Evolutionary conservation across 1,284 basidiomycete genomes (phyloP).

Genomic region (Paramarasmius palmivorus): DNA sequence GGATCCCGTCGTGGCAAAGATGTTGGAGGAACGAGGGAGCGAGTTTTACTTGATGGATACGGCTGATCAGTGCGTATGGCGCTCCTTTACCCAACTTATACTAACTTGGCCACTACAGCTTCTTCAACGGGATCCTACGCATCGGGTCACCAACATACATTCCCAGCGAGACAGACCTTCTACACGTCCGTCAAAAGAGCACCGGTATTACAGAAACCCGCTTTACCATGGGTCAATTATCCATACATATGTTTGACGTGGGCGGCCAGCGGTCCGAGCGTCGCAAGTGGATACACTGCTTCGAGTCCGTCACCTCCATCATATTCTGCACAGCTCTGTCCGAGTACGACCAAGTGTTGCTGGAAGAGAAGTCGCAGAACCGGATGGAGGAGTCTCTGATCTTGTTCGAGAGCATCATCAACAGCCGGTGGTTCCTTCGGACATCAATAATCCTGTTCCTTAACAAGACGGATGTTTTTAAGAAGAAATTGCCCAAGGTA

Average conservation of each 20-base stretch:
- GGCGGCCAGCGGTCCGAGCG: constrained; percentile 92
- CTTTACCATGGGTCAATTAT: constrained; percentile 68
- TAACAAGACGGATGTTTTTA: constrained; percentile 97
- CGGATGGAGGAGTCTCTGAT: constrained; percentile 94
- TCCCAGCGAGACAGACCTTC: constrained; percentile 87
- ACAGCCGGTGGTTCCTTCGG: constrained; percentile 95
- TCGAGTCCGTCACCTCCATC: constrained; percentile 93
- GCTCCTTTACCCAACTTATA: neutral
- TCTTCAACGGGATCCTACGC: constrained; percentile 84
- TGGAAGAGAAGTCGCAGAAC: constrained; percentile 82
- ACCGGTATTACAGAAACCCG: constrained; percentile 93
- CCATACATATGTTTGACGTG: constrained; percentile 94
- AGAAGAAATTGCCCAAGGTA: constrained; percentile 86
- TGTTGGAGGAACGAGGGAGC: constrained; percentile 82
- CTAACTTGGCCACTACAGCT: constrained; percentile 46
- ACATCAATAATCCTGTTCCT: constrained; percentile 93
- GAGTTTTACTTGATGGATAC: constrained; percentile 98
- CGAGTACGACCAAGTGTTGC: constrained; percentile 90
- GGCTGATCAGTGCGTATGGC: constrained; percentile 75
- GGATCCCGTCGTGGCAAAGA: constrained; percentile 84
- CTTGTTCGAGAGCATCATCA: constrained; percentile 95
- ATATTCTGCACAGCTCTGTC: constrained; percentile 94
- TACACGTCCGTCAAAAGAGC: constrained; percentile 89
- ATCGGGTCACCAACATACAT: constrained; percentile 83
- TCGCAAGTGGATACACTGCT: constrained; percentile 95